Percentiles rank a stretch among this genome's conserved stretches.
Conservation (phyloP, 768 basidiomycete genomes). For the Exsudoporus frostii region DNA sequence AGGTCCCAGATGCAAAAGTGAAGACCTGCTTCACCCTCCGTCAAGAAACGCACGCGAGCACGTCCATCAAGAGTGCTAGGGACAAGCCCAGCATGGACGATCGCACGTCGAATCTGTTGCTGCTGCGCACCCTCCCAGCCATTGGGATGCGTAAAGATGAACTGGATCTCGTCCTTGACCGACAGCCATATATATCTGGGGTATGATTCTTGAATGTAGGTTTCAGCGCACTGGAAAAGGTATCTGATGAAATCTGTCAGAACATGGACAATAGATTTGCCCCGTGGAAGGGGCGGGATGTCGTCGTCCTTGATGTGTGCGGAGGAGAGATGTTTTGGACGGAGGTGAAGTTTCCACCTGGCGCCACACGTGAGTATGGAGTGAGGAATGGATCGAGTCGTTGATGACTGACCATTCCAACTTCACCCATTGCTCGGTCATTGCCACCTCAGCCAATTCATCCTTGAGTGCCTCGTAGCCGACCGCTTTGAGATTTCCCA, state of each 20-base stretch:
- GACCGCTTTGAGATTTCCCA: slow-evolving; percentile 35
- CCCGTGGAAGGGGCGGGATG: slow-evolving; percentile 38
- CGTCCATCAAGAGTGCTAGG: slow-evolving; percentile 36
- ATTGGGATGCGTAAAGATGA: slow-evolving; percentile 58
- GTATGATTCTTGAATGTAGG: slow-evolving; percentile 44
- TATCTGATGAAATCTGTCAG: slow-evolving; percentile 45
- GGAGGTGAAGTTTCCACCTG: slow-evolving; percentile 39
- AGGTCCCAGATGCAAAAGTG: slow-evolving; percentile 49
- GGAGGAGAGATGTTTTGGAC: slow-evolving; percentile 28
- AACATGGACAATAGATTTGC: slow-evolving; percentile 37
- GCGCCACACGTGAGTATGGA: background rate
- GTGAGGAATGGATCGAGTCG: background rate
- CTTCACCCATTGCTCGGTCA: slow-evolving; percentile 41
- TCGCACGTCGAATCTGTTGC: slow-evolving; percentile 47
- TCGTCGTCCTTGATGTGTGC: slow-evolving; percentile 26
- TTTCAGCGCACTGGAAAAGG: slow-evolving; percentile 39
- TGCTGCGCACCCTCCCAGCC: slow-evolving; percentile 63
- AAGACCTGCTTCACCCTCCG: slow-evolving; percentile 59
- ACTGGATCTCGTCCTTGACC: slow-evolving; percentile 40
- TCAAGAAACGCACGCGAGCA: slow-evolving; percentile 47
- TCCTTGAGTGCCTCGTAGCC: slow-evolving; percentile 42
- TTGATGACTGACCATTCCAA: slow-evolving; percentile 37
- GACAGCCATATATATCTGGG: slow-evolving; percentile 42
- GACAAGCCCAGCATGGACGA: slow-evolving; percentile 48
- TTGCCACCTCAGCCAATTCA: slow-evolving; percentile 32